Evolutionary conservation across 345 rosid species (phyloP), one percentile per base, ranked within the genome.

Genomic region (Arabidopsis arenosa): DNA sequence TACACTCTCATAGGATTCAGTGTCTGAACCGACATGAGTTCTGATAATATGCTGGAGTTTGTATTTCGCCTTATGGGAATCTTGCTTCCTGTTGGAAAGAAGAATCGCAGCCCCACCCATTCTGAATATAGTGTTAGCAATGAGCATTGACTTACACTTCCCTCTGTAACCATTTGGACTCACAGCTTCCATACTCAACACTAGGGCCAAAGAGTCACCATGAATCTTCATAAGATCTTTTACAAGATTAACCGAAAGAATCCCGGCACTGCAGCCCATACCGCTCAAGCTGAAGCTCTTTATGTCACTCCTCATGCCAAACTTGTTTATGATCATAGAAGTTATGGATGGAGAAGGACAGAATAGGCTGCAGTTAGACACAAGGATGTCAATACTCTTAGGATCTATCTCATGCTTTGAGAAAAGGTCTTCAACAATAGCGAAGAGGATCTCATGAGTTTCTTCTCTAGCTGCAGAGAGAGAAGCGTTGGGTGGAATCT

Each of bases 291-390:
- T 83, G 70, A 87, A 52, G 80, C 85, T 87, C 77, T 81, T 84
- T n/a, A 88, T 68, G 78, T 86, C 58, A 57, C 84, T 83, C 40
- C 88, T 80, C 64, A 88, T 59, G 3, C 89, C 84, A 59, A 85
- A 87, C 65, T 63, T 80, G 77, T 83, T 83, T 21, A 83, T 68
- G 60, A 86, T 75, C 78, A 80, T 83, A 47, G 88, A 69, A 0
- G 91, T 77, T 18, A 88, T 80, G 18, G 96, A 88, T 7, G 96
- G 96, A 26, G 87, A 81, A 10, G 93, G 89, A 80, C 91, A 85
- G 64, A 85, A 90, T 0, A 90, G 66, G 83, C 93, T 90, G 45
- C 93, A 90, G 77, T 90, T 90, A 12, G 89, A 84, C 65, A 90
- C 87, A 33, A 88, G 67, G 33, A 88, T 85, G 66, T 90, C 96